These are phyloP conservation scores for Eutypa lata DNA, from an alignment of 2,329 filamentous ascomycete genomes.

Conservation along the genomic window DNA sequence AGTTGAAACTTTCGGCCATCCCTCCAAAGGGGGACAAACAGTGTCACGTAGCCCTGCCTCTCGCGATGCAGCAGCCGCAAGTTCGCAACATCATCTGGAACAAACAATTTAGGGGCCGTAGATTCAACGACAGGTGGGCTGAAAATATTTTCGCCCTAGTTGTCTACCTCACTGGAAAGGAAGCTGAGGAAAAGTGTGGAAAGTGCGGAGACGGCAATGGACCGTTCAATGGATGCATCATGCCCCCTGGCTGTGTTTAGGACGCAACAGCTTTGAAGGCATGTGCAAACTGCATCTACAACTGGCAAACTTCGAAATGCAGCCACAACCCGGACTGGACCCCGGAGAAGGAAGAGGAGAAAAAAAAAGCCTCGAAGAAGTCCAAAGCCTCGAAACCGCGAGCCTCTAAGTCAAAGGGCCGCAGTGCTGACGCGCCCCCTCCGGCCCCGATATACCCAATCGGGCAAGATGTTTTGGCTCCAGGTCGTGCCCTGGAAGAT, in stretches of 20 bases:
- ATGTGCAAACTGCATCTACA: slow-evolving; percentile 6
- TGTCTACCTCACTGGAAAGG: slow-evolving; percentile 3
- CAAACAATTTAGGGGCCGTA: too few relatives aligned
- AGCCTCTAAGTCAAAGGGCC: background rate
- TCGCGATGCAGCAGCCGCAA: background rate
- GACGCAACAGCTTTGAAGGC: background rate
- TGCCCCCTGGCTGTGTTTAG: background rate
- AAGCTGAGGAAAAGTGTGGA: slow-evolving; percentile 1
- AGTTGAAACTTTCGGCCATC: background rate
- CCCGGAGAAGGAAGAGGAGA: too few relatives aligned
- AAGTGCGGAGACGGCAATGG: background rate
- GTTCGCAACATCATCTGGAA: background rate
- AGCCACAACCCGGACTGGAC: background rate
- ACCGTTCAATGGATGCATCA: slow-evolving; percentile 2
- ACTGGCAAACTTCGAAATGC: slow-evolving; percentile 2
- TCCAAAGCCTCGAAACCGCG: background rate
- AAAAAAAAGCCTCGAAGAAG: too few relatives aligned
- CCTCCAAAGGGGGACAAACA: background rate
- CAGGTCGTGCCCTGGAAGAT: slow-evolving; percentile 6
- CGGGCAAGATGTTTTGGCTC: too few relatives aligned
- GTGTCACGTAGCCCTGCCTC: background rate
- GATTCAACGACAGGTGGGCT: too few relatives aligned
- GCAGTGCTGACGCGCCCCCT: too few relatives aligned
- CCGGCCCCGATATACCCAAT: too few relatives aligned
- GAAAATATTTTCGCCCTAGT: background rate